phyloP scores from a whole-genome alignment of 2,329 filamentous ascomycete genomes.

The Neofusicoccum parvum region DNA sequence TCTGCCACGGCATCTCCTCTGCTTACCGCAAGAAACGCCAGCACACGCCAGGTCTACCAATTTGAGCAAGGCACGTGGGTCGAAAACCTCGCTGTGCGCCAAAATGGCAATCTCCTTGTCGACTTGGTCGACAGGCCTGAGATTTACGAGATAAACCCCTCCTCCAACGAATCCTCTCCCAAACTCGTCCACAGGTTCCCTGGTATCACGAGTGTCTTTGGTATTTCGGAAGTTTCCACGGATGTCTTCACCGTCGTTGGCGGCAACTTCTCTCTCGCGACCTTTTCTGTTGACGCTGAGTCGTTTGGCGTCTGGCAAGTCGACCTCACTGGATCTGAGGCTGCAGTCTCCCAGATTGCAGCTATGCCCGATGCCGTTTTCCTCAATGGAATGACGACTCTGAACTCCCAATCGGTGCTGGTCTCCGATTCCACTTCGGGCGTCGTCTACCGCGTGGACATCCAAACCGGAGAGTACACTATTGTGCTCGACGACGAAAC shows the following conservation, averaged over 20 bases:
- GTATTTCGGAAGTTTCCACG: conserved; percentile 39
- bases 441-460: conserved; percentile 26
- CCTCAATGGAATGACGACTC: conserved; percentile 29
- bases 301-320: conserved; percentile 10
- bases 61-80: conserved; percentile 33
- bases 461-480: conserved; percentile 20
- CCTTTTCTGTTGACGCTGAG: conserved; percentile 25
- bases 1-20: background rate
- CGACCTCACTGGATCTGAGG: conserved; percentile 28
- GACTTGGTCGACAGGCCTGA: conserved; percentile 34
- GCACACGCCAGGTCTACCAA: conserved; percentile 26
- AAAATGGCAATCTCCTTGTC: conserved; percentile 43
- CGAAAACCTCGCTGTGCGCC: conserved; percentile 42
- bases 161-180: conserved; percentile 21
- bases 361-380: conserved; percentile 24
- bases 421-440: conserved; percentile 30
- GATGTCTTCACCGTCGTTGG: conserved; percentile 38
- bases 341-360: conserved; percentile 27
- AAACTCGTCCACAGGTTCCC: conserved; percentile 34
- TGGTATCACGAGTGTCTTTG: conserved; percentile 30
- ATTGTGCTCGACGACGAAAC: conserved; percentile 26
- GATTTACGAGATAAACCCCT: conserved; percentile 39
- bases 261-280: conserved; percentile 17
- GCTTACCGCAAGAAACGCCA: background rate
- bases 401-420: conserved; percentile 28